phyloP scores from a whole-genome alignment of 768 basidiomycete genomes.

The Pseudohyphozyma bogoriensis region DNA sequence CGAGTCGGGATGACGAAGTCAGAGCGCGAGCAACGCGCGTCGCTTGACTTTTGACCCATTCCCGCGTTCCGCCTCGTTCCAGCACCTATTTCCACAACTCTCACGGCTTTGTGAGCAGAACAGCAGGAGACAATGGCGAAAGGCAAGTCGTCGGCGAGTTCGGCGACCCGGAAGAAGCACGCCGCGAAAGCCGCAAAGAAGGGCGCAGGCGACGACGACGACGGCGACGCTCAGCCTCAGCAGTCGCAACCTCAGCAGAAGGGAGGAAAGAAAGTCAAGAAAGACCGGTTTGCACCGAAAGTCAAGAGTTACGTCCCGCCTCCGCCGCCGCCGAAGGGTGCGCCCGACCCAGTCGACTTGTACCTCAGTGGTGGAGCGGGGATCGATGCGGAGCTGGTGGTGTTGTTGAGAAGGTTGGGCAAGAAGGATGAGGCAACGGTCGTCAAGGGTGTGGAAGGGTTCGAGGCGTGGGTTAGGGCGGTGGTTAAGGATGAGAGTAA shows the following conservation, averaged over 20 bases:
- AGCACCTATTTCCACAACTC: not conserved
- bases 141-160: constrained; percentile 51
- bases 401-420: constrained; percentile 65
- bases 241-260: constrained; percentile 34
- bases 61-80: too few species aligned
- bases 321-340: constrained; percentile 44
- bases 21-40: too few species aligned
- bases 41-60: too few species aligned
- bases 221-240: not conserved
- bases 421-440: constrained; percentile 88
- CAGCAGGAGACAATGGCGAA: constrained; percentile 3
- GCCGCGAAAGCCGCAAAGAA: constrained; percentile 52
- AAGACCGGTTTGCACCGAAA: constrained; percentile 52
- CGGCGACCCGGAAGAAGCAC: constrained; percentile 87
- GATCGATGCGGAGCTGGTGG: constrained; percentile 60
- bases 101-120: too few species aligned
- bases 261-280: constrained; percentile 47
- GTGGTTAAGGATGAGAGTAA: constrained; percentile 36
- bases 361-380: constrained; percentile 45
- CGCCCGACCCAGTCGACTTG: constrained; percentile 27
- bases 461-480: constrained; percentile 53
- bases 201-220: constrained; percentile 16
- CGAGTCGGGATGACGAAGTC: too few species aligned
- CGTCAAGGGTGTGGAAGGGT: constrained; percentile 71
- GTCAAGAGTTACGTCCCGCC: constrained; percentile 83